Percentiles rank a stretch among this genome's conserved stretches.
phyloP scores from a whole-genome alignment of 768 basidiomycete genomes.

The Dendrothele bispora region DNA sequence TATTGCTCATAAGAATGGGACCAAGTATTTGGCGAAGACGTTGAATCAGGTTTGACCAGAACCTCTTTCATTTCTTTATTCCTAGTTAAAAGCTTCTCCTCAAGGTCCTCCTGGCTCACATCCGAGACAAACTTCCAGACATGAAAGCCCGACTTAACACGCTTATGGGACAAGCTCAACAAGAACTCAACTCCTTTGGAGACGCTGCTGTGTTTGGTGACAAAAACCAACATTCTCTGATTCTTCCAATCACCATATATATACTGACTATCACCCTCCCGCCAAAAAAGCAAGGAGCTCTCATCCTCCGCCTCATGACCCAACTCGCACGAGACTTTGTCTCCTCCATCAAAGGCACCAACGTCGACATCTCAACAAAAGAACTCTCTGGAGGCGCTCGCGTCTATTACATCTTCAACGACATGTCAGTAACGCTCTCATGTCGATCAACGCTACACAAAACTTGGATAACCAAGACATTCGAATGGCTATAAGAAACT shows the following conservation, averaged over 20 bases:
- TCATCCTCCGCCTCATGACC: constrained; percentile 96
- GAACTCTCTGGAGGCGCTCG: constrained; percentile 97
- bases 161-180: constrained; percentile 97
- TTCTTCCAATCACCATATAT: constrained; percentile 14
- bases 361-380: constrained; percentile 94
- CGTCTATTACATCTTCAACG: constrained; percentile 99
- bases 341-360: constrained; percentile 96
- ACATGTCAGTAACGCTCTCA: constrained; percentile 90
- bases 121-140: constrained; percentile 97
- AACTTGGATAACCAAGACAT: constrained; percentile 95
- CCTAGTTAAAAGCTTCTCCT: too few species aligned
- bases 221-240: constrained; percentile 57
- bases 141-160: constrained; percentile 99
- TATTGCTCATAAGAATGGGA: constrained; percentile 97
- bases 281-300: constrained; percentile 81
- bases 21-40: constrained; percentile 88
- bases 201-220: constrained; percentile 91
- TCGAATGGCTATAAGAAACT: constrained; percentile 96
- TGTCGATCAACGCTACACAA: constrained; percentile 85
- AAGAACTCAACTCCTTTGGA: constrained; percentile 95
- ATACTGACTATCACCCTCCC: too few species aligned
- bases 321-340: constrained; percentile 97
- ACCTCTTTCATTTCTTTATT: too few species aligned
- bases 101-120: constrained; percentile 93
- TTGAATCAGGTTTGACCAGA: constrained; percentile 85